Base-by-base conservation (phyloP, 352 stramenopile genomes). In the Globisporangium alternatum region DNA sequence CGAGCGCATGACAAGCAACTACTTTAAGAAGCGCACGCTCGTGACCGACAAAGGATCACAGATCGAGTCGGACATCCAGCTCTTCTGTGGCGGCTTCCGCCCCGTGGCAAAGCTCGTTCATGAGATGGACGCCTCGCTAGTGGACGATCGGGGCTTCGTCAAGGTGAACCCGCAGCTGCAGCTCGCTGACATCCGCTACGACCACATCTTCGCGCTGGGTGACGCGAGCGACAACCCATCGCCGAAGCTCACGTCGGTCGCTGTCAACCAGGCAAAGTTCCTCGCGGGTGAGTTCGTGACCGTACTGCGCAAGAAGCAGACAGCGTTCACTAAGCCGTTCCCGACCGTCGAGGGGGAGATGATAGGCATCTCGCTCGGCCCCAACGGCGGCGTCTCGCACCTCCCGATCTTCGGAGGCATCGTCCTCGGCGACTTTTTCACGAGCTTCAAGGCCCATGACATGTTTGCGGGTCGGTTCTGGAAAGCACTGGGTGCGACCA, bases 61-160 rank as follows among this genome's bases (percentile, higher is more conserved):
- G 48, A 54, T 54, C 48, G 48, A 54, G 48, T 33, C 48, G 13
- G 48, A 54, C 48, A 54, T 54, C 22, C 48, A 54, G 48, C 48
- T 55, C 13, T n/a, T 55, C 13, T 55, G 48, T 3, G 48, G 48
- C 8, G 48, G 48, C 0, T 55, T 55, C 25, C 9, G 6, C 21
- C 48, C 48, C 25, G 25, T 55, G 7, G 48, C 48, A 1, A 55
- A 22, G 48, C 48, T 55, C 9, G 48, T 55, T 10, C 48, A 22
- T 13, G 48, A 55, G n/a, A 55, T 55, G 48, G 13, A 55, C 31
- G 12, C 25, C 0, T 37, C 48, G 2, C 4, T 55, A 25, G 48
- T 55, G 48, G 48, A 37, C 13, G 25, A 21, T 5, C 13, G 6
- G 9, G 48, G 48, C 25, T 55, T 55, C 8, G 19, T 55, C 25